phyloP scores from a whole-genome alignment of 495 filamentous ascomycete species.

The Darksidea phi region DNA sequence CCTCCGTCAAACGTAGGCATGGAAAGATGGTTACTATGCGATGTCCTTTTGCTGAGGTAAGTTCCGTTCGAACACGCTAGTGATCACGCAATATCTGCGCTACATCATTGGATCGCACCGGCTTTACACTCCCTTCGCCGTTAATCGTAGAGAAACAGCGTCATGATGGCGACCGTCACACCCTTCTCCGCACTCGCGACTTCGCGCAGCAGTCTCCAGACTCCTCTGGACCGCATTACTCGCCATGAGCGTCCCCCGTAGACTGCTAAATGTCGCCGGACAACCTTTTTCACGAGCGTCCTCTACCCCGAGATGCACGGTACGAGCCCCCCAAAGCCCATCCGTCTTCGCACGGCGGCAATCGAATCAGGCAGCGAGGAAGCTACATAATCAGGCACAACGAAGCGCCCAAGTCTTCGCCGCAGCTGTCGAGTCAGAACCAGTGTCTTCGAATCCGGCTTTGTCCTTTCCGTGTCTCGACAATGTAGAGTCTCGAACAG shows the following conservation, averaged over 20 bases:
- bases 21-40: too few species aligned
- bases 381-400: slow-evolving; percentile 31
- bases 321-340: background rate
- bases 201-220: background rate
- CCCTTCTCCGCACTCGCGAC: background rate
- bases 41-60: too few species aligned
- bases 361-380: slow-evolving; percentile 27
- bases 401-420: slow-evolving; percentile 24
- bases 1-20: too few species aligned
- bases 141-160: slow-evolving; percentile 9
- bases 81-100: slow-evolving; percentile 7
- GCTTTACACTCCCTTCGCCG: background rate
- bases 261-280: slow-evolving; percentile 18
- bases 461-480: slow-evolving; percentile 96
- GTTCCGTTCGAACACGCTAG: background rate
- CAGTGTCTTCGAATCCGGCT: slow-evolving; percentile 74
- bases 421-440: slow-evolving; percentile 3
- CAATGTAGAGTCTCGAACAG: slow-evolving; percentile 78
- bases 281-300: slow-evolving; percentile 7
- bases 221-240: background rate
- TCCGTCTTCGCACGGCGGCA: slow-evolving; percentile 3
- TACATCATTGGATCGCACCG: slow-evolving; percentile 2
- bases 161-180: slow-evolving; percentile 11
- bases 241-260: slow-evolving; percentile 30
- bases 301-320: background rate